Conservation (phyloP, 2,329 filamentous ascomycete species). For the Escovopsis sp. region DNA sequence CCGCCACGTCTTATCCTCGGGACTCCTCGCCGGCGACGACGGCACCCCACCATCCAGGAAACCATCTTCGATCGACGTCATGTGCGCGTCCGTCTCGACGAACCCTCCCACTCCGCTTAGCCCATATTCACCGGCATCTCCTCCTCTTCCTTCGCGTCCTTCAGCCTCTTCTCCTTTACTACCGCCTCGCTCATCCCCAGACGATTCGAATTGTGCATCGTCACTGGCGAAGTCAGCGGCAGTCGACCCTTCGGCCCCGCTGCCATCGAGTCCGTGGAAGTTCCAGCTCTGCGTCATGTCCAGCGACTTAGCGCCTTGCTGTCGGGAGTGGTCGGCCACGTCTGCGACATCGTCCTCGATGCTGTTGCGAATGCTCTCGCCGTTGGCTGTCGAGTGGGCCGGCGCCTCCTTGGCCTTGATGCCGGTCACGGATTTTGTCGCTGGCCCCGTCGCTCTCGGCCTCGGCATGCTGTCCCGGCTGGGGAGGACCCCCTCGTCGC, state of each 20-base stretch:
- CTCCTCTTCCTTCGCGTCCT: too few species aligned
- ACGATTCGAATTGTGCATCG: constrained; percentile 26
- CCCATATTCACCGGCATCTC: too few species aligned
- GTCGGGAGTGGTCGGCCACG: constrained; percentile 19
- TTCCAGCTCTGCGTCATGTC: constrained; percentile 28
- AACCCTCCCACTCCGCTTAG: constrained; percentile 7
- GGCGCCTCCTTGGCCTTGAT: constrained; percentile 17
- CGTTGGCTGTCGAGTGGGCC: constrained; percentile 14
- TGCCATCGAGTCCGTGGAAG: constrained; percentile 24
- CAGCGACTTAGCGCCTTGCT: constrained; percentile 15
- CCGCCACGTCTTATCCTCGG: constrained; percentile 20
- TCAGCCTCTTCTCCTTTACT: too few species aligned
- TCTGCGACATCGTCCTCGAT: constrained; percentile 35
- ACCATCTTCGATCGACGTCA: constrained; percentile 10
- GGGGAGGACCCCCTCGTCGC: constrained; percentile 57
- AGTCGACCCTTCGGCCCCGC: constrained; percentile 16
- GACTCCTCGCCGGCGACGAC: constrained; percentile 7
- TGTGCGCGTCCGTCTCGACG: constrained; percentile 16
- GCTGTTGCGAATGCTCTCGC: constrained; percentile 22
- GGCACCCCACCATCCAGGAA: not conserved
- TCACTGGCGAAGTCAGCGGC: constrained; percentile 26
- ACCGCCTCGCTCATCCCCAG: constrained; percentile 18
- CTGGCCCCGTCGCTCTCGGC: constrained; percentile 10
- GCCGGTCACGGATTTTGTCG: constrained; percentile 9
- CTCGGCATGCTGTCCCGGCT: not conserved